Evolutionary conservation across 441 rosid genomes (phyloP), one percentile per base, ranked within the genome.

Genomic region (Gossypium aridum): DNA sequence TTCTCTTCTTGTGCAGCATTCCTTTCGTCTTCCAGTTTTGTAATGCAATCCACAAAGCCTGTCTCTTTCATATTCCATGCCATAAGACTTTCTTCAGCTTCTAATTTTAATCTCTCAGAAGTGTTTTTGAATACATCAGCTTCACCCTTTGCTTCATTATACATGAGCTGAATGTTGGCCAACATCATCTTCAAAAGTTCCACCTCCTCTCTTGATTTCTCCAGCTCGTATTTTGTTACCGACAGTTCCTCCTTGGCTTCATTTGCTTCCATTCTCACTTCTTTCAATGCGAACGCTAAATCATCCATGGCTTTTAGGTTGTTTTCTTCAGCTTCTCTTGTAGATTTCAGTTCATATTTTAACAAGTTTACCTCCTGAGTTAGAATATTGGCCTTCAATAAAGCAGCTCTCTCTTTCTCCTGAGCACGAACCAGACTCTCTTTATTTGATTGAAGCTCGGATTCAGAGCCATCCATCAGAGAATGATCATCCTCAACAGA

Each of bases 281-380:
- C 99, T 76, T 83, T 87, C 59, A 94, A 80, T 1, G 89, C 99
- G 7, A 87, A 57, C 0, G 91, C 99, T 54, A 94, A 77, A 80
- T 85, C 98, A 66, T 94, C 99, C 94, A 92, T 80, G 3, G 94
- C 99, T 80, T 85, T 90, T 85, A 84, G 87, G 87, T 86, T 86
- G 31, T 88, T 90, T 77, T 82, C 89, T 71, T 94, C 98, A 0
- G 91, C 98, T 55, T 79, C 86, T 0, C 76, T 80, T 0, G 93
- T 86, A 6, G 70, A 67, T 37, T 86, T 87, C 76, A 92, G 63
- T 74, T 90, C 91, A 53, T 13, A 77, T 76, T 78, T 87, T 7
- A 90, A 80, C 66, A 62, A 47, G 39, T 77, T 68, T 23, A 84
- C 69, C 82, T 86, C 88, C 64, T 81, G 84, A 3, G 62, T 13